Conservation (phyloP, 768 basidiomycete species). For the Mycena capillaripes region DNA sequence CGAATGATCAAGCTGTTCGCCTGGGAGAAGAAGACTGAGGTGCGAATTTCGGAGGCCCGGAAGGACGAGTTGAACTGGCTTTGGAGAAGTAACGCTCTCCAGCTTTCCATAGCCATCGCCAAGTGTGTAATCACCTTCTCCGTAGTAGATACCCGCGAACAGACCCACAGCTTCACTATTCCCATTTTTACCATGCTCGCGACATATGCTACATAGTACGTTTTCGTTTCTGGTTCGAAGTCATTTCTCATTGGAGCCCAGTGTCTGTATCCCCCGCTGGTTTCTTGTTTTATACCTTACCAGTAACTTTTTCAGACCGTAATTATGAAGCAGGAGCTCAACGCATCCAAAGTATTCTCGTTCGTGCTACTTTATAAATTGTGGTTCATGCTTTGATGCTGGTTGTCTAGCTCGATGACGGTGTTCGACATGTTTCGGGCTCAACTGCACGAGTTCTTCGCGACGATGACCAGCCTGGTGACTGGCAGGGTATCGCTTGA, state of each 20-base stretch:
- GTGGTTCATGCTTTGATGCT: neutral
- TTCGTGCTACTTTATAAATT: neutral
- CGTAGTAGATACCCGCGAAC: neutral
- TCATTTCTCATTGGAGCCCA: slow-evolving; percentile 6
- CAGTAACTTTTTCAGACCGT: slow-evolving; percentile 45
- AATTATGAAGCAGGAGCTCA: slow-evolving; percentile 56
- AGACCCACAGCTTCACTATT: slow-evolving; percentile 61
- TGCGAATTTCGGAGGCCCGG: slow-evolving; percentile 67
- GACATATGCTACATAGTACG: slow-evolving; percentile 73
- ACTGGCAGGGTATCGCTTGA: slow-evolving; percentile 75
- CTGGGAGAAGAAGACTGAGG: slow-evolving; percentile 70
- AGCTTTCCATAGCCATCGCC: slow-evolving; percentile 57
- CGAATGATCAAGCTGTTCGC: slow-evolving; percentile 82
- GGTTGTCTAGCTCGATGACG: slow-evolving; percentile 58
- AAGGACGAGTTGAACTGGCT: slow-evolving; percentile 72
- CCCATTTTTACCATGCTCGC: slow-evolving; percentile 76
- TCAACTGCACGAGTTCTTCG: slow-evolving; percentile 58
- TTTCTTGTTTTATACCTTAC: neutral
- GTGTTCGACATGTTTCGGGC: slow-evolving; percentile 75
- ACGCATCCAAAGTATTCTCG: slow-evolving; percentile 58
- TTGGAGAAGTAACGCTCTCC: slow-evolving; percentile 65
- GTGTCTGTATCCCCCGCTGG: slow-evolving; percentile 26
- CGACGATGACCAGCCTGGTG: slow-evolving; percentile 39
- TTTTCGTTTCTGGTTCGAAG: slow-evolving; percentile 1
- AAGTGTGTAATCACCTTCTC: slow-evolving; percentile 50